A percentile compares a stretch with the other conserved stretches of the same genome.
phyloP scores from a whole-genome alignment of 2,329 filamentous ascomycete genomes.

The Exserohilum rostratum region DNA sequence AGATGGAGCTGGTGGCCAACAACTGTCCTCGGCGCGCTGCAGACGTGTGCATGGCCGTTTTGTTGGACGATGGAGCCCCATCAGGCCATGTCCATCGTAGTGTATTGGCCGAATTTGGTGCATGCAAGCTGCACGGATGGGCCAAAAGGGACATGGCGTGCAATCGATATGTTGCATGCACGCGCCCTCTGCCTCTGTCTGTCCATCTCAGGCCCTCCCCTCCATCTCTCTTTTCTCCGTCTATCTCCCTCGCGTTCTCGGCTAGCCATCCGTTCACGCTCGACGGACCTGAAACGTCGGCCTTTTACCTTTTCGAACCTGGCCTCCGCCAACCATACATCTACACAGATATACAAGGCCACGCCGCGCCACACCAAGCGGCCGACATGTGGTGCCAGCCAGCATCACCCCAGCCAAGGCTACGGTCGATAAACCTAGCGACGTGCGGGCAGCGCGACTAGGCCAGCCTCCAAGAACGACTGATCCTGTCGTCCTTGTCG shows the following conservation, averaged over 20 bases:
- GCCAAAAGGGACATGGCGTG: slow-evolving; percentile 15
- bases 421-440: too few species aligned
- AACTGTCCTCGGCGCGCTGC: background rate
- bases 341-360: too few species aligned
- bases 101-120: too few species aligned
- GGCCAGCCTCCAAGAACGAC: background rate
- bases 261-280: slow-evolving; percentile 10
- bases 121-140: slow-evolving; percentile 8
- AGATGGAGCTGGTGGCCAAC: background rate
- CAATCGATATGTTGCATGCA: slow-evolving; percentile 23
- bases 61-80: slow-evolving; percentile 5
- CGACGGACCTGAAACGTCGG: slow-evolving; percentile 20
- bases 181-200: too few species aligned
- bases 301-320: slow-evolving; percentile 6
- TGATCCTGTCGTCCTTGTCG: background rate
- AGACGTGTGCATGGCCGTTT: background rate
- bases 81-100: background rate
- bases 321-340: slow-evolving; percentile 1
- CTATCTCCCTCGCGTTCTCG: background rate
- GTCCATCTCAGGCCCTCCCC: too few species aligned
- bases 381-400: too few species aligned
- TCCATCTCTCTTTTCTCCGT: too few species aligned
- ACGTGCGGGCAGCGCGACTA: too few species aligned
- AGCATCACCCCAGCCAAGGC: background rate
- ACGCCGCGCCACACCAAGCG: background rate